Conservation (phyloP, 441 rosid species). For the Populus tomentosa region DNA sequence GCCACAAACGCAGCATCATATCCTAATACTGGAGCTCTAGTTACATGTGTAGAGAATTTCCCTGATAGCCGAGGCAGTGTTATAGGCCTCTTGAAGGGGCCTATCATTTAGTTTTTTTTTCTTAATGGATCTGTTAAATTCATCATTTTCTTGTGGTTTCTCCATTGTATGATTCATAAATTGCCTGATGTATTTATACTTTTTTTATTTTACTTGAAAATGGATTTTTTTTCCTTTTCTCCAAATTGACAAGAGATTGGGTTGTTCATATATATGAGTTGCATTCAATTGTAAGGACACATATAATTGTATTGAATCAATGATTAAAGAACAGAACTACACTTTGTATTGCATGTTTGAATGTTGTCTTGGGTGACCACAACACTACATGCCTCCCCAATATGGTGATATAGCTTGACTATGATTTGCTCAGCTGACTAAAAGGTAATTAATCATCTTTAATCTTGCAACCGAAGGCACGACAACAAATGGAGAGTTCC, state of each 20-base stretch:
- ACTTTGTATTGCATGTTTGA: too few species aligned
- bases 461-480: conserved; percentile 75
- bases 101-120: not conserved
- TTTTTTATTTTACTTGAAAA: not conserved
- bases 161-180: conserved; percentile 1
- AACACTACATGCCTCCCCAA: too few species aligned
- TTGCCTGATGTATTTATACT: not conserved
- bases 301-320: not conserved
- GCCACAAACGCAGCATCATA: conserved; percentile 40
- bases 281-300: not conserved
- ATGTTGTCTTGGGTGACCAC: too few species aligned
- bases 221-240: not conserved
- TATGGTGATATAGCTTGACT: too few species aligned
- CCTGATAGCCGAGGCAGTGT: conserved; percentile 30
- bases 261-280: not conserved
- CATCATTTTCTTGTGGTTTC: too few species aligned
- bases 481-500: conserved; percentile 89
- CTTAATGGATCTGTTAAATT: not conserved
- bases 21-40: conserved; percentile 36
- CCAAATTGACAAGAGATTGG: not conserved
- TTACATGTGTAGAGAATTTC: conserved; percentile 34
- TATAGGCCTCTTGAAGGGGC: conserved; percentile 36
- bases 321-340: not conserved
- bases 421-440: too few species aligned
- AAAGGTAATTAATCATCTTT: not conserved